Conservation (phyloP, 2,329 filamentous ascomycete genomes). For the Ascochyta fabae region DNA sequence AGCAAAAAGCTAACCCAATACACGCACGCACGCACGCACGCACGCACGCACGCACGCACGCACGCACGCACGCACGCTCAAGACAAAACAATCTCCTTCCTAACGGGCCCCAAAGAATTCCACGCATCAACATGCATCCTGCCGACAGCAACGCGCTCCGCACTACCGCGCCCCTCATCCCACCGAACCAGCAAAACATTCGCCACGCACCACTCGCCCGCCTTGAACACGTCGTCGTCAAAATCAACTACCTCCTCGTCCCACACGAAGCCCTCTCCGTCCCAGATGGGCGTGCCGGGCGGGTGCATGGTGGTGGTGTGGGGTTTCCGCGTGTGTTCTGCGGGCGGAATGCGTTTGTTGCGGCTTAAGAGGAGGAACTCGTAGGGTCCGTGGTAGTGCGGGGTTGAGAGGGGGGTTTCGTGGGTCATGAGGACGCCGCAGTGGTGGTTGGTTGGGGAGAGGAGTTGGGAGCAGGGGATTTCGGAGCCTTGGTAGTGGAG, state of each 20-base stretch:
- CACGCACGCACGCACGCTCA: conserved; percentile 11
- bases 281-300: conserved; percentile 43
- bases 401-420: conserved; percentile 27
- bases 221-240: conserved; percentile 28
- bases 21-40: too few species aligned
- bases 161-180: conserved; percentile 25
- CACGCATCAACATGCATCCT: conserved; percentile 45
- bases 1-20: too few species aligned
- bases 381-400: conserved; percentile 28
- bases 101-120: conserved; percentile 24
- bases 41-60: too few species aligned
- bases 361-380: conserved; percentile 41
- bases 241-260: conserved; percentile 37
- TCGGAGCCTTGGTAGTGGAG: conserved; percentile 26
- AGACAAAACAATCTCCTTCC: conserved; percentile 34
- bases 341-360: conserved; percentile 28
- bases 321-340: conserved; percentile 19
- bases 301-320: conserved; percentile 33
- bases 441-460: conserved; percentile 28
- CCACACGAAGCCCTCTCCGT: conserved; percentile 36
- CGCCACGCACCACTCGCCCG: conserved; percentile 41
- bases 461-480: conserved; percentile 37
- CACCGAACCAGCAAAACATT: conserved; percentile 45
- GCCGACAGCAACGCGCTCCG: conserved; percentile 40
- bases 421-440: conserved; percentile 44